Base-by-base conservation (phyloP, 2,329 filamentous ascomycete genomes). In the Cladosporium halotolerans region DNA sequence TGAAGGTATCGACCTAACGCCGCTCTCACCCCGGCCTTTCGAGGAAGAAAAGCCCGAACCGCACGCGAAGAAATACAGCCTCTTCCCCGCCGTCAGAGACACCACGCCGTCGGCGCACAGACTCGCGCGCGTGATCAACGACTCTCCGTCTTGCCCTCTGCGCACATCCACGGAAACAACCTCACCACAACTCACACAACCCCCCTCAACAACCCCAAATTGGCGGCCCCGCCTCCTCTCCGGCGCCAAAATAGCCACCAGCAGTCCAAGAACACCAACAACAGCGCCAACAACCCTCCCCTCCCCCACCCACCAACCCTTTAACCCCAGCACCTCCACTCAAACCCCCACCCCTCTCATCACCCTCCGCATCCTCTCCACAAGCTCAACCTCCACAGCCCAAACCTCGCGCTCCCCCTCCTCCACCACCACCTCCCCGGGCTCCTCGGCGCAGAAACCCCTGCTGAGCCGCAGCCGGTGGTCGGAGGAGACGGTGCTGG, bases 41-140 rank as follows among this genome's bases (percentile, higher is more conserved):
- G 19, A 56, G 5, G 28, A 36, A 16, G 23, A 49, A 9, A 34
- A 54, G n/a, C 38, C 49, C 5, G 39, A 44, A n/a, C 43, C 14
- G 23, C 47, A 57, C 19, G 57, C 52, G 18, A 55, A 61, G 34
- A 57, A 56, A 32, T 65, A 64, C 54, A 62, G 60, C 18, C 57
- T 66, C 28, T 66, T 66, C 28, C 63, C 63, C 11, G 53, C 55
- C 1, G 57, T 62, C 18, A 58, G 60, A 23, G 57, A 62, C 52
- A 53, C 57, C 19, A 60, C 56, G 14, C 57, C 59, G 41, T 56
- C 60, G 2, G 9, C 51, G 3, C 19, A 32, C 32, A 34, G 51
- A 8, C 44, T 53, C 3, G 51, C 23, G 23, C 23, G 23, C 23
- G 43, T 45, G 9, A 45, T 52, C 19, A 52, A 45, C 28, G 49